Conservation (phyloP, 495 filamentous ascomycete genomes). For the Lepidopterella palustris region DNA sequence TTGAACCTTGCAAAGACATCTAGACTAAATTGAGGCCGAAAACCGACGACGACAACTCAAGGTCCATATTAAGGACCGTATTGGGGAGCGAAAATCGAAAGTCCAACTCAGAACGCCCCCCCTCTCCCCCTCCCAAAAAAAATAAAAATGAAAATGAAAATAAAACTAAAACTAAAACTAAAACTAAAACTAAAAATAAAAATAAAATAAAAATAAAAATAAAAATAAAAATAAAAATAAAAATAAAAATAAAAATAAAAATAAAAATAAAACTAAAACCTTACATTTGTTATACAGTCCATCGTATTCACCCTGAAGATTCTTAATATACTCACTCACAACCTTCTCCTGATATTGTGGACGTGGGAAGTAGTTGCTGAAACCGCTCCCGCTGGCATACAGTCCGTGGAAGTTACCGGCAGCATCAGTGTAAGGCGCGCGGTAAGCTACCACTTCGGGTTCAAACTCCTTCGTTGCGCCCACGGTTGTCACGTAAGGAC, state of each 20-base stretch:
- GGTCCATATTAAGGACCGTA: too few species aligned
- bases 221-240: neutral
- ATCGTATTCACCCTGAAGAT: slow-evolving; percentile 26
- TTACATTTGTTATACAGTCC: slow-evolving; percentile 34
- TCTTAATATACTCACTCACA: slow-evolving; percentile 31
- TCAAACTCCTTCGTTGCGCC: slow-evolving; percentile 36
- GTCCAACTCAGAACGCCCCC: too few species aligned
- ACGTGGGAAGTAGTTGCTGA: slow-evolving; percentile 35
- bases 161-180: too few species aligned
- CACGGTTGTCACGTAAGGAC: slow-evolving; percentile 36
- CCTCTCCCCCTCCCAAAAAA: too few species aligned
- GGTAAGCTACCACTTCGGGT: slow-evolving; percentile 35
- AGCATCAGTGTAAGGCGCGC: slow-evolving; percentile 5
- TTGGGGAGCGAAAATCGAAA: too few species aligned
- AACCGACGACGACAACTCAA: too few species aligned
- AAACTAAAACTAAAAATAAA: too few species aligned
- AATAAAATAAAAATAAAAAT: too few species aligned
- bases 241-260: neutral
- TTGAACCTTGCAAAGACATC: too few species aligned
- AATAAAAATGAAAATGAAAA: too few species aligned
- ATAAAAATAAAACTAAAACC: neutral
- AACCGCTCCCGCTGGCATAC: slow-evolving; percentile 34
- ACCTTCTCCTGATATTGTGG: slow-evolving; percentile 33
- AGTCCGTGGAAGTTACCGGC: slow-evolving; percentile 12
- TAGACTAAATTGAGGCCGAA: too few species aligned